Conservation (phyloP, 768 basidiomycete species). For the Kwoniella europaea region DNA sequence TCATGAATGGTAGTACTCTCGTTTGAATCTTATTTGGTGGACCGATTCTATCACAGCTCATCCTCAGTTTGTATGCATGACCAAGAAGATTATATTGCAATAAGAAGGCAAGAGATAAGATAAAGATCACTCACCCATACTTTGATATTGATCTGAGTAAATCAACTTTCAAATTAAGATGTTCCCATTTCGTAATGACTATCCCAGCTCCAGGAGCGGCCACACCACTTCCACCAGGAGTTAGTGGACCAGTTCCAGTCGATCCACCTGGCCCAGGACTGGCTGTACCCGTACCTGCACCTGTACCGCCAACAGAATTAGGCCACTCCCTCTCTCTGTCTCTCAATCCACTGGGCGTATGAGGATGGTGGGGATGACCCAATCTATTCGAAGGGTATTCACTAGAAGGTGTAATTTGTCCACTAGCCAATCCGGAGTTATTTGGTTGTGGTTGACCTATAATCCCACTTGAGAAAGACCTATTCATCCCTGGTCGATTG, state of each 20-base stretch:
- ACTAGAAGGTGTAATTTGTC: not conserved
- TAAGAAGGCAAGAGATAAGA: too few species aligned
- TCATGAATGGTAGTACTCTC: conserved; percentile 90
- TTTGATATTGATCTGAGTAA: conserved; percentile 84
- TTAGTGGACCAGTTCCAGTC: conserved; percentile 7
- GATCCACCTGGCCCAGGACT: conserved; percentile 16
- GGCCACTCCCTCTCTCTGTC: conserved; percentile 29
- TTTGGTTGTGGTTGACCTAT: conserved; percentile 20
- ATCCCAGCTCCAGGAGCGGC: conserved; percentile 58
- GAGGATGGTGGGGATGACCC: conserved; percentile 10
- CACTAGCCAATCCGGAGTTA: too few species aligned
- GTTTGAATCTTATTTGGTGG: conserved; percentile 99
- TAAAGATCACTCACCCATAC: conserved; percentile 74
- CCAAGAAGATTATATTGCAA: not conserved
- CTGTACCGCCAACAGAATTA: not conserved
- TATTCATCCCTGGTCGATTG: conserved; percentile 33
- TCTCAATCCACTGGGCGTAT: conserved; percentile 21
- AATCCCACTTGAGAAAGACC: conserved; percentile 36
- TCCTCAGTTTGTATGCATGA: too few species aligned
- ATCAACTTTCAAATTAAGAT: conserved; percentile 81
- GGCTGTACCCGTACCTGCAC: too few species aligned
- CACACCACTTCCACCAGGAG: conserved; percentile 28
- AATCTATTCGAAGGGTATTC: not conserved
- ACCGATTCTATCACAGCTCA: conserved; percentile 68
- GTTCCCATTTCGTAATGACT: conserved; percentile 93